Evolutionary conservation across 176 grass and related monocot species (phyloP), one percentile per base, ranked within the genome.

Genomic region (Oryza punctata): DNA sequence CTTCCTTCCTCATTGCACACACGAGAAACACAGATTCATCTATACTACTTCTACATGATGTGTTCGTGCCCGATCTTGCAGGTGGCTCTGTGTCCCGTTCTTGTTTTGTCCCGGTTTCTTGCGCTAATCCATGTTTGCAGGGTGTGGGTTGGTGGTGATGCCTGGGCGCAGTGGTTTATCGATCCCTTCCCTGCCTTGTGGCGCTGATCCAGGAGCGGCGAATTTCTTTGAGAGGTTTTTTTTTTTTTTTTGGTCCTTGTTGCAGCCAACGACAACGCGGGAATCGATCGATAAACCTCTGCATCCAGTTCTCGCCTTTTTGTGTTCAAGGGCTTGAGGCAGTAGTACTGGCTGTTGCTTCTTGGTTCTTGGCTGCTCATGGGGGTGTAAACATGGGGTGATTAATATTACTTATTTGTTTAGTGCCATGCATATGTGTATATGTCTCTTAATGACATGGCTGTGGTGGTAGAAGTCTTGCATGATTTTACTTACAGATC

Each of bases 201-300:
- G 71, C 57, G 71, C 66, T 91, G 73, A 85, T 80, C 86, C 29
- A 12, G 75, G 78, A 75, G 27, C n/a, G 77, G 50, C 69, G 66
- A 45, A 64, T 63, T 81, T 25, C 14, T 50, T 50, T 30, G 19
- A 32, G 68, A 69, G 66, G 10, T 76, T 68, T 77, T 52, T 87
- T 76, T 74, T 77, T 33, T 0, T 76, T 72, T 52, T 87, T 76
- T 74, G 70, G 50, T 78, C 54, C 49, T 75, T 73, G 70, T 15
- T 47, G 38, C 87, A 68, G 75, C 81, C 67, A 59, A 73, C 72
- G 60, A 82, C 90, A 96, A 93, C 78, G 93, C 93, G 79, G 93
- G 90, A 96, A 96, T 87, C 84, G 93, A 86, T 93, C 93, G 93
- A 96, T 96, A 96, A 96, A 93, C 93, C 93, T 96, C 93, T 96